Conservation (phyloP, 2,329 filamentous ascomycete genomes). For the Arthrobotrys megalospora region DNA sequence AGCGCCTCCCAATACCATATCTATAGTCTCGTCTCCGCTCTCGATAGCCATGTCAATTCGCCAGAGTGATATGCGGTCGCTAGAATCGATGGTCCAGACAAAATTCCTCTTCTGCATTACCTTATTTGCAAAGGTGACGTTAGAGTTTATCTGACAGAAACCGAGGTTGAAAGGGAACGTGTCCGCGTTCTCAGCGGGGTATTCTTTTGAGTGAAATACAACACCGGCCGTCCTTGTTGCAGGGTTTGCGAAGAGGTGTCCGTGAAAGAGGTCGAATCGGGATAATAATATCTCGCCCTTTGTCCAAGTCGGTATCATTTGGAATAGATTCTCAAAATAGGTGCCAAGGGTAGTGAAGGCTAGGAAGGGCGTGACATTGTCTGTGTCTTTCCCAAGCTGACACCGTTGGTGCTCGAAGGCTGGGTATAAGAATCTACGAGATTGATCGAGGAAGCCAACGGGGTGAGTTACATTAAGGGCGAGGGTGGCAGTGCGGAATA, state of each 20-base stretch:
- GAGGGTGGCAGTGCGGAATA: slow-evolving; percentile 37
- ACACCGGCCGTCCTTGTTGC: slow-evolving; percentile 9
- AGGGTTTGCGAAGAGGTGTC: slow-evolving; percentile 42
- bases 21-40: slow-evolving; percentile 24
- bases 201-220: slow-evolving; percentile 53
- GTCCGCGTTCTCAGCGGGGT: slow-evolving; percentile 30
- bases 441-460: slow-evolving; percentile 23
- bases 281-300: slow-evolving; percentile 33
- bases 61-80: slow-evolving; percentile 30
- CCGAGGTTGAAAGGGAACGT: slow-evolving; percentile 47
- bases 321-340: slow-evolving; percentile 45
- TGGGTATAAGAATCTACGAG: slow-evolving; percentile 39
- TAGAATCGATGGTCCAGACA: slow-evolving; percentile 41
- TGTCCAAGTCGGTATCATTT: slow-evolving; percentile 35
- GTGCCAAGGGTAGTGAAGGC: slow-evolving; percentile 4
- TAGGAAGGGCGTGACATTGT: slow-evolving; percentile 37
- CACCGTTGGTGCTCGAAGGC: slow-evolving; percentile 33
- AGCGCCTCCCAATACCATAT: slow-evolving; percentile 30
- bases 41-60: slow-evolving; percentile 45
- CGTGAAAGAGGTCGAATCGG: slow-evolving; percentile 58
- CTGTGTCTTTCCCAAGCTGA: slow-evolving; percentile 37
- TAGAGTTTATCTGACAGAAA: slow-evolving; percentile 44
- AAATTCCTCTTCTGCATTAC: slow-evolving; percentile 51
- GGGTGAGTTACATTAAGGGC: slow-evolving; percentile 11
- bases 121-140: slow-evolving; percentile 21